Evolutionary conservation across 108 stramenopile species (phyloP).

Genomic region (Fragilariopsis cylindrus): DNA sequence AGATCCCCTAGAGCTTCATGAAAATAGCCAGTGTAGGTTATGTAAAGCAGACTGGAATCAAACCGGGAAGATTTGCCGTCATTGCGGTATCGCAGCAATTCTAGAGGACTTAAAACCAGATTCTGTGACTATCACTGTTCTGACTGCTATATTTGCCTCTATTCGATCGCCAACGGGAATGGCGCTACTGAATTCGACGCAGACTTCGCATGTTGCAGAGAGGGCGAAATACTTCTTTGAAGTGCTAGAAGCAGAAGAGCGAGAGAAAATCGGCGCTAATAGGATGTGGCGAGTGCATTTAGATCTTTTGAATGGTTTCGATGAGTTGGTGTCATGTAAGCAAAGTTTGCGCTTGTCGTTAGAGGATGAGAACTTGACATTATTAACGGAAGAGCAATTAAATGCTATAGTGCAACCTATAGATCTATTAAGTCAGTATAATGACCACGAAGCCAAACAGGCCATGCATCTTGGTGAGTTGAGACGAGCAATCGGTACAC

Average conservation of each 20-base stretch:
- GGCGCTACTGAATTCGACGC: background rate
- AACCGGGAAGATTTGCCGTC: constrained; percentile 48
- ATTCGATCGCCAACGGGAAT: constrained; percentile 21
- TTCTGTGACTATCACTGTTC: constrained; percentile 20
- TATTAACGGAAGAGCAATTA: constrained; percentile 42
- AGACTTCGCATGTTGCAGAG: constrained; percentile 13
- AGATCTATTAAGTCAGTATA: constrained; percentile 27
- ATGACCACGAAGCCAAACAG: constrained; percentile 61
- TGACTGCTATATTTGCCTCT: constrained; percentile 29
- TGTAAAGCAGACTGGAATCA: constrained; percentile 60
- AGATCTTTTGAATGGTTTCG: constrained; percentile 65
- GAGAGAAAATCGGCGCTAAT: constrained; percentile 48
- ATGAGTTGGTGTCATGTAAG: constrained; percentile 66
- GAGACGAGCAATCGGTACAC: constrained; percentile 49
- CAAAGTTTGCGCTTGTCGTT: constrained; percentile 45
- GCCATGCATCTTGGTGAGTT: constrained; percentile 52
- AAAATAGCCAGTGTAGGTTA: constrained; percentile 54
- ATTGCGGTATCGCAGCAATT: constrained; percentile 32
- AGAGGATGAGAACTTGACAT: constrained; percentile 50
- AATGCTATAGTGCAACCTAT: constrained; percentile 45
- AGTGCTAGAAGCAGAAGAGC: constrained; percentile 36
- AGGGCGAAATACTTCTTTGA: constrained; percentile 43
- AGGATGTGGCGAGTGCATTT: constrained; percentile 62
- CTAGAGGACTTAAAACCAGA: constrained; percentile 43
- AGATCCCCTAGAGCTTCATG: constrained; percentile 30